A percentile compares a stretch with the other conserved stretches of the same genome.
phyloP scores from a whole-genome alignment of 495 filamentous ascomycete species.

The Hypoxylon lenormandii region DNA sequence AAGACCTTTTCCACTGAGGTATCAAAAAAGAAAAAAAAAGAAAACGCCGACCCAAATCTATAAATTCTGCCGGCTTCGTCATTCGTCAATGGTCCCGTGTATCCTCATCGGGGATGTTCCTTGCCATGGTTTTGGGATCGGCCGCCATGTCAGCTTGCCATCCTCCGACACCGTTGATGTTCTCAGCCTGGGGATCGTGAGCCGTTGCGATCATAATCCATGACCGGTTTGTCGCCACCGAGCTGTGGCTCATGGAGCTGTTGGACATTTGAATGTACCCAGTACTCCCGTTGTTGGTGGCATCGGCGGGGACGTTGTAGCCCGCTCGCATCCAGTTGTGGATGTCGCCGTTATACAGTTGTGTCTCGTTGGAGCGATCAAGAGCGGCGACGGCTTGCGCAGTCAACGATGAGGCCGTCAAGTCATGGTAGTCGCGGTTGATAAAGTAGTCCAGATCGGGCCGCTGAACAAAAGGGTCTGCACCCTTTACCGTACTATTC shows the following conservation, averaged over 20 bases:
- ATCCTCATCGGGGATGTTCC: constrained; percentile 34
- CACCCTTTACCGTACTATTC: constrained; percentile 6
- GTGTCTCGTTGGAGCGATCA: constrained; percentile 8
- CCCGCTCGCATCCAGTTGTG: constrained; percentile 26
- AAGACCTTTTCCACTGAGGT: not conserved
- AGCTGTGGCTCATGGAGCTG: constrained; percentile 7
- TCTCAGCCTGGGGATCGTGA: not conserved
- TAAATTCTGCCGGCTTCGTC: not conserved
- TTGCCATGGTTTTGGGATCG: constrained; percentile 12
- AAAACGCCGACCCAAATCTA: constrained; percentile 6
- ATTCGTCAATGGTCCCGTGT: not conserved
- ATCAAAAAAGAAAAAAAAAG: constrained; percentile 7
- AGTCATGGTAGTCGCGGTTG: constrained; percentile 17
- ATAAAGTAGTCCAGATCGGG: constrained; percentile 12
- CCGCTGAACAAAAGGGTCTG: constrained; percentile 6
- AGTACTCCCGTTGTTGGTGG: constrained; percentile 19
- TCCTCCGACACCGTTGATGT: constrained; percentile 25
- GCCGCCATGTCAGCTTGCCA: constrained; percentile 28
- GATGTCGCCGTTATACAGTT: constrained; percentile 24
- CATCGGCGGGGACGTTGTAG: not conserved
- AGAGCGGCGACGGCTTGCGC: constrained; percentile 31
- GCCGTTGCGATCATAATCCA: constrained; percentile 16
- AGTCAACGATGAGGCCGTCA: constrained; percentile 14
- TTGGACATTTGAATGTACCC: not conserved
- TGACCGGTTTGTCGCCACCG: constrained; percentile 19